A percentile compares a stretch with the other conserved stretches of the same genome.
phyloP scores from a whole-genome alignment of 2,329 filamentous ascomycete species.

The Thermomyces lanuginosus region DNA sequence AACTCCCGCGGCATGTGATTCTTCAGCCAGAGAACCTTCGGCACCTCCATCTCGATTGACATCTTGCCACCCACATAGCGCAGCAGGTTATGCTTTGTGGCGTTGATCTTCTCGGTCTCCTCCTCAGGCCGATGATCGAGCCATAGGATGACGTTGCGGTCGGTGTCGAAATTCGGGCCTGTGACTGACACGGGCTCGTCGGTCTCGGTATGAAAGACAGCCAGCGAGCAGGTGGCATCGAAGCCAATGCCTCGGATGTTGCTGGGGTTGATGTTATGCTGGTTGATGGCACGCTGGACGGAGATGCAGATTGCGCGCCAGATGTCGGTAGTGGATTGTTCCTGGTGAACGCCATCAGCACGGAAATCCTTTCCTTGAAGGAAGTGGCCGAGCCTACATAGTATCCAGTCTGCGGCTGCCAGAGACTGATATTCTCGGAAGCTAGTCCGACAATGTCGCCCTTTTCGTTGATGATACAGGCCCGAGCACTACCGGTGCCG shows the following conservation, averaged over 20 bases:
- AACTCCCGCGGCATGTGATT: slow-evolving; percentile 89
- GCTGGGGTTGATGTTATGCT: slow-evolving; percentile 60
- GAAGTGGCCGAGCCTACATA: slow-evolving; percentile 40
- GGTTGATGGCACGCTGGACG: slow-evolving; percentile 63
- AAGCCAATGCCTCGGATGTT: slow-evolving; percentile 85
- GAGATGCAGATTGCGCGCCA: slow-evolving; percentile 89
- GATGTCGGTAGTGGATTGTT: slow-evolving; percentile 96
- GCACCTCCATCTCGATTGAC: slow-evolving; percentile 99
- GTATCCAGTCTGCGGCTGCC: slow-evolving; percentile 59
- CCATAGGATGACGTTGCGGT: slow-evolving; percentile 94
- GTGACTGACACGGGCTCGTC: slow-evolving; percentile 86
- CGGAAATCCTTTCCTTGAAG: background rate
- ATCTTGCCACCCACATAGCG: slow-evolving; percentile 95
- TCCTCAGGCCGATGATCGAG: slow-evolving; percentile 84
- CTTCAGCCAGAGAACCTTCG: slow-evolving; percentile 96
- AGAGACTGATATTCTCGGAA: slow-evolving; percentile 60
- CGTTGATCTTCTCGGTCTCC: slow-evolving; percentile 87
- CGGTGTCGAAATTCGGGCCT: slow-evolving; percentile 69
- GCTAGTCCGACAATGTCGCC: slow-evolving; percentile 69
- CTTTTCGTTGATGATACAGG: slow-evolving; percentile 82
- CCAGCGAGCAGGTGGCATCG: slow-evolving; percentile 93
- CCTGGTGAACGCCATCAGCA: slow-evolving; percentile 35
- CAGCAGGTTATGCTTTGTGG: slow-evolving; percentile 77
- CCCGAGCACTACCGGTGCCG: slow-evolving; percentile 84
- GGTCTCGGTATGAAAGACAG: slow-evolving; percentile 76